Conservation (phyloP, 1,139 yeast genomes). For the Trichomonascaceae sp. region DNA sequence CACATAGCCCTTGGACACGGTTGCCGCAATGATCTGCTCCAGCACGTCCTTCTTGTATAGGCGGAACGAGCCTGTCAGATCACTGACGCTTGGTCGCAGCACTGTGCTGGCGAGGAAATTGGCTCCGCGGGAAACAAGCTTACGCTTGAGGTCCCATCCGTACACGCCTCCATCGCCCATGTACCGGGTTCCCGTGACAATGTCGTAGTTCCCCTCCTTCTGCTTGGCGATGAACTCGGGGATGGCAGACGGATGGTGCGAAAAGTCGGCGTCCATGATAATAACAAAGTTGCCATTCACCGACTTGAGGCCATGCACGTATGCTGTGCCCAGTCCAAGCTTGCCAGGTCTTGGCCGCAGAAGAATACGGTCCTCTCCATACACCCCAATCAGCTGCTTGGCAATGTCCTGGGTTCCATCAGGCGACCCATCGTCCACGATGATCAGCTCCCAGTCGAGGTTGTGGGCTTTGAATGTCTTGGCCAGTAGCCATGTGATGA, state of each 20-base stretch:
- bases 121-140: conserved; percentile 70
- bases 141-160: conserved; percentile 79
- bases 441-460: conserved; percentile 64
- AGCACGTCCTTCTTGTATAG: conserved; percentile 61
- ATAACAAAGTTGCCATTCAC: conserved; percentile 67
- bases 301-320: conserved; percentile 62
- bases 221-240: conserved; percentile 65
- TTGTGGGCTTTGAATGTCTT: conserved; percentile 41
- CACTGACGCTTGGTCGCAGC: conserved; percentile 62
- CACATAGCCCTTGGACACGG: conserved; percentile 70
- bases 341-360: conserved; percentile 69
- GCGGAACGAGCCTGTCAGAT: conserved; percentile 69
- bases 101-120: conserved; percentile 64
- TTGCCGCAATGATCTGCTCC: conserved; percentile 52
- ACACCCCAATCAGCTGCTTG: conserved; percentile 45
- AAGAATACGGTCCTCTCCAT: conserved; percentile 51
- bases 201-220: conserved; percentile 50
- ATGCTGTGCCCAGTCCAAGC: conserved; percentile 68
- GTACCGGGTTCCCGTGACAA: conserved; percentile 78
- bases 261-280: conserved; percentile 80
- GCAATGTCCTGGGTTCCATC: conserved; percentile 75
- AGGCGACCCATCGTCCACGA: conserved; percentile 73
- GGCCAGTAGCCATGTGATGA: conserved; percentile 56
- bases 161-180: conserved; percentile 76
- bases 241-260: conserved; percentile 66